Evolutionary conservation across 2,329 filamentous ascomycete species (phyloP), one percentile per base, ranked within the genome.

Genomic region (Chalara sp.): DNA sequence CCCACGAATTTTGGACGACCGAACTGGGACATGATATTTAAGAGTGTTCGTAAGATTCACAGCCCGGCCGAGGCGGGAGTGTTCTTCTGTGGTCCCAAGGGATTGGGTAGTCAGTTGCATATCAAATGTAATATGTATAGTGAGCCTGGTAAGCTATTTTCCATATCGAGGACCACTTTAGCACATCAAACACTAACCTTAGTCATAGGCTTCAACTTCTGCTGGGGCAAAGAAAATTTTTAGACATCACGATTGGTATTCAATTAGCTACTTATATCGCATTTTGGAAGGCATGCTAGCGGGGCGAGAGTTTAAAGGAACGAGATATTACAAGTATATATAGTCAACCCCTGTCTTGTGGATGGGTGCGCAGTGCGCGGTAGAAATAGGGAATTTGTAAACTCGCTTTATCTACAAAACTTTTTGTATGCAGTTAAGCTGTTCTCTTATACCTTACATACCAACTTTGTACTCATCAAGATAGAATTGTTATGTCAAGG

Each of bases 1-100:
- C 87, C 87, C 21, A 93, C 88, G 42, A 93, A 90, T 72, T 90
- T 93, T 65, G 89, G 89, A 49, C 76, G 87, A 29, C 89, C 89
- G 12, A 92, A 93, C 70, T 93, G 89, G 89, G 87, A 93, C 65
- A 89, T 89, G 80, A 87, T 95, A 62, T 93, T 93, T 73, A 80
- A 87, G 56, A 84, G 84, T 49, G 87, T 95, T 65, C 76, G 87
- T 62, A 90, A 90, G 70, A 80, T 93, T 57, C 86, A 89, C 65
- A 73, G 76, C 5, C 84, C 86, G 1, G 81, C 81, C 44, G 85
- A 89, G 69, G 83, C 83, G 2, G 86, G 86, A 60, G 86, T 89
- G 13, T 89, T 93, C 74, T 93, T 92, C 75, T 93, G 88, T 65
- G 88, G 88, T 0, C 88, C 88, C 33, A 92, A 92, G 72, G 83